Evolutionary conservation across 257 asterid genomes (phyloP).

Genomic region (Cruciata laevipes): DNA sequence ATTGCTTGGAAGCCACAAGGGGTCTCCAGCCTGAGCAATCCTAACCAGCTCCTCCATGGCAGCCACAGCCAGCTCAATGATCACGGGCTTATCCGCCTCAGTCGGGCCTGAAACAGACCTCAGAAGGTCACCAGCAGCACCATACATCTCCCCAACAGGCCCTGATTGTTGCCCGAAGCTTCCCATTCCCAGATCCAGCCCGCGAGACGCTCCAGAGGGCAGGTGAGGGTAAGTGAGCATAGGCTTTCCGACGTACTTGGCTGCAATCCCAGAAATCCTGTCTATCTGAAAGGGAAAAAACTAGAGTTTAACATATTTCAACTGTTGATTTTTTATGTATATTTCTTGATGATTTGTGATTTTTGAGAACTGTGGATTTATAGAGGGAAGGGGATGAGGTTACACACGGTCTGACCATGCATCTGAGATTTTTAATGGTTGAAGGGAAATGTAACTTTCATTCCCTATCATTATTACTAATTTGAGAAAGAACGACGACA

Average conservation of each 20-base stretch:
- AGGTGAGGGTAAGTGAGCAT: conserved; percentile 45
- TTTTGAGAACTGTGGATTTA: too few species aligned
- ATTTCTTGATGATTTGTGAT: too few species aligned
- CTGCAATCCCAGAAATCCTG: conserved; percentile 66
- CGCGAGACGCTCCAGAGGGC: conserved; percentile 36
- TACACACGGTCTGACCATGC: too few species aligned
- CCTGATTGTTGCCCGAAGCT: conserved; percentile 35
- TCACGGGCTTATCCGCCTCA: conserved; percentile 59
- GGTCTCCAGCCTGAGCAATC: conserved; percentile 69
- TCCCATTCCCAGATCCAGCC: conserved; percentile 49
- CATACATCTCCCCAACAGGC: conserved; percentile 39
- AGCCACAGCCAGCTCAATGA: conserved; percentile 68
- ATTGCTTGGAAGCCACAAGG: conserved; percentile 45
- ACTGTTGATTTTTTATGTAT: too few species aligned
- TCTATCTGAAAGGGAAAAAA: conserved; percentile 67
- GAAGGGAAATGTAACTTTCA: too few species aligned
- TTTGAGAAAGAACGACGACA: too few species aligned
- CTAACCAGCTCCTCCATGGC: conserved; percentile 76
- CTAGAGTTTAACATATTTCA: too few species aligned
- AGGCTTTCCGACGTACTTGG: conserved; percentile 63
- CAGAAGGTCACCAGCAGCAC: conserved; percentile 43
- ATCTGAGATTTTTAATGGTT: too few species aligned
- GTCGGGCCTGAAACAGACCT: conserved; percentile 55
- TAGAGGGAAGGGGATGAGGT: too few species aligned
- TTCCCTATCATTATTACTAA: background rate